phyloP scores from a whole-genome alignment of 768 basidiomycete species.

The Podaxis mareebaensis region DNA sequence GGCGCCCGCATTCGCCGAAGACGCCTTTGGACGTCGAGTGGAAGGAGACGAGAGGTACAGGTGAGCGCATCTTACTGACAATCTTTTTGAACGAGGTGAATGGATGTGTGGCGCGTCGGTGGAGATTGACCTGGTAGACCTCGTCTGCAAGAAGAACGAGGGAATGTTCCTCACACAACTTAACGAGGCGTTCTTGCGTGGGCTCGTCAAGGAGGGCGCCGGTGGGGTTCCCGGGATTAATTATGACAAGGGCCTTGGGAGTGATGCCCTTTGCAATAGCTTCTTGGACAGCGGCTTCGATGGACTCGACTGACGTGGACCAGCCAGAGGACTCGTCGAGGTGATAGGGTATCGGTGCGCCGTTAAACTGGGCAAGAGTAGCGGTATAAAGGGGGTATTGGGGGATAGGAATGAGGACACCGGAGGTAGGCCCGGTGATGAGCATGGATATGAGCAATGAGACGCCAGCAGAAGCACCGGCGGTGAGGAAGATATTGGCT shows the following conservation, averaged over 20 bases:
- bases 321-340: constrained; percentile 82
- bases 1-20: constrained; percentile 93
- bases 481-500: constrained; percentile 89
- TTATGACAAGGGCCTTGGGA: constrained; percentile 89
- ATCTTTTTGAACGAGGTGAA: constrained; percentile 96
- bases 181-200: constrained; percentile 76
- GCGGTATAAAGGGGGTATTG: constrained; percentile 99
- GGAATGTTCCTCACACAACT: constrained; percentile 79
- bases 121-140: constrained; percentile 96
- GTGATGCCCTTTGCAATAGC: constrained; percentile 60
- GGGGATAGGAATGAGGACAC: constrained; percentile 93
- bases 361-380: constrained; percentile 81
- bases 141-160: constrained; percentile 96
- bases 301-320: constrained; percentile 73
- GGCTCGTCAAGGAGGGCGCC: constrained; percentile 75
- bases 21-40: constrained; percentile 98
- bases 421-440: constrained; percentile 64
- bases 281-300: constrained; percentile 66
- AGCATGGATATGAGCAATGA: constrained; percentile 81
- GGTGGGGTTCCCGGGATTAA: constrained; percentile 99
- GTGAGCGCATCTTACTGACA: constrained; percentile 64
- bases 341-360: constrained; percentile 84
- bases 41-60: constrained; percentile 88
- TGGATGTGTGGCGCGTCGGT: constrained; percentile 60
- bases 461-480: constrained; percentile 94